phyloP scores from a whole-genome alignment of 108 stramenopile species.

The Schizochytrium sp. region DNA sequence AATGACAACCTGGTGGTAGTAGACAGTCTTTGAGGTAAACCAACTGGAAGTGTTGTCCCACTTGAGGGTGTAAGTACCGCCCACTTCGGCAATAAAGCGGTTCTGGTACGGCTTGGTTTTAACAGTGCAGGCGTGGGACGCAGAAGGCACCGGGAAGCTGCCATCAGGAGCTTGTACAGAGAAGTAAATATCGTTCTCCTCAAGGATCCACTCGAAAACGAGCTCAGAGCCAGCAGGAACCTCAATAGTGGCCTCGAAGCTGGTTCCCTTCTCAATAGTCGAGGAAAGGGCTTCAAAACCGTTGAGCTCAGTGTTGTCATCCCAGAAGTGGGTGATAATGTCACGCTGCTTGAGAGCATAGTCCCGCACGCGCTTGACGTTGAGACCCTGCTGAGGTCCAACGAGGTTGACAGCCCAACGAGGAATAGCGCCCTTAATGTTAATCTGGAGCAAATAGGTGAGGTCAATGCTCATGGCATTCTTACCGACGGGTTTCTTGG shows the following conservation, averaged over 20 bases:
- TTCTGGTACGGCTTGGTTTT: constrained; percentile 38
- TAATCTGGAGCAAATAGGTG: constrained; percentile 56
- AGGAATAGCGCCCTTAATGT: constrained; percentile 59
- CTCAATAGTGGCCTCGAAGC: constrained; percentile 37
- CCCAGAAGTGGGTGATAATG: constrained; percentile 15
- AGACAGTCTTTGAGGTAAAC: constrained; percentile 59
- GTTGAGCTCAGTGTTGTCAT: constrained; percentile 57
- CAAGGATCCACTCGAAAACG: constrained; percentile 52
- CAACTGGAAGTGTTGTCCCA: constrained; percentile 60
- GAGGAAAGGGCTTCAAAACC: constrained; percentile 17
- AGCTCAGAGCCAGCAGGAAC: constrained; percentile 30
- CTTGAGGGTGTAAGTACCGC: constrained; percentile 34
- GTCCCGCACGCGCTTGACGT: constrained; percentile 61
- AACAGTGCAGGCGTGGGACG: constrained; percentile 45
- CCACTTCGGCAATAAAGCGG: constrained; percentile 11
- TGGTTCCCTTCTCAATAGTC: constrained; percentile 32
- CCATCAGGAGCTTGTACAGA: constrained; percentile 25
- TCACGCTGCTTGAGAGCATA: constrained; percentile 59
- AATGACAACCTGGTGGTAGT: constrained; percentile 40
- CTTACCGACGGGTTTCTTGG: constrained; percentile 58
- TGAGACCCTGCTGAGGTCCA: constrained; percentile 58
- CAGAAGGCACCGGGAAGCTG: not conserved
- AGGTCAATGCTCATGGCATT: constrained; percentile 61
- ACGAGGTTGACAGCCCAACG: constrained; percentile 56
- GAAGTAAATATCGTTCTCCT: constrained; percentile 16